Evolutionary conservation across 1,139 yeast genomes (phyloP), one percentile per base, ranked within the genome.

Genomic region (Magnusiomyces suaveolens): DNA sequence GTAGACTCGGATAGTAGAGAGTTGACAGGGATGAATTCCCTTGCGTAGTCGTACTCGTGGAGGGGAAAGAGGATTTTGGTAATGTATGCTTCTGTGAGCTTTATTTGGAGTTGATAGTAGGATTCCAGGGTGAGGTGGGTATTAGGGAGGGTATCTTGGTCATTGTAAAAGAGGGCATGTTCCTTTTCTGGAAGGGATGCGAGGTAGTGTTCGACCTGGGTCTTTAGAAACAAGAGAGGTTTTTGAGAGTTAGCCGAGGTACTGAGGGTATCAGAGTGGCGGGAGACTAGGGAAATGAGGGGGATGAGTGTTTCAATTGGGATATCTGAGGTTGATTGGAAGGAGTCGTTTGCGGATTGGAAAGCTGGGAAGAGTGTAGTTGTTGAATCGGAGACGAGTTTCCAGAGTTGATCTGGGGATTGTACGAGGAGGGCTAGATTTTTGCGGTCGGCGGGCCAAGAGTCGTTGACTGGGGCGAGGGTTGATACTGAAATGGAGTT

Each of bases 281-380:
- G n/a, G n/a, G 51, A 38, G 14, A 48, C 25, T 24, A 48, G 25
- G 12, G 51, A 48, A 38, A 48, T 24, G 8, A 48, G 33, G 16
- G 51, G 51, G n/a, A 48, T 33, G 3, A 48, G 36, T 3, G 51
- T 48, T 12, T 48, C 33, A n/a, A 48, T 38, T 20, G 51, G 51
- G 16, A 44, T 33, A 47, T 20, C 21, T 21, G 23, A 23, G 16
- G 16, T 3, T n/a, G 18, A 36, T 36, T 6, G 4, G 16, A 16
- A n/a, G 16, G 41, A 36, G 3, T 12, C 36, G 12, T 29, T 29
- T 29, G 6, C 36, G 6, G 12, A 12, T 12, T 12, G n/a, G n/a
- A n/a, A n/a, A n/a, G n/a, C n/a, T n/a, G 23, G 12, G n/a, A 41
- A 41, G 21, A 41, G 32, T 3, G 3, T 43, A 10, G 21, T 14